These are phyloP conservation scores for Lasiosphaeria miniovina DNA, from an alignment of 495 filamentous ascomycete species.

Conservation along the genomic window DNA sequence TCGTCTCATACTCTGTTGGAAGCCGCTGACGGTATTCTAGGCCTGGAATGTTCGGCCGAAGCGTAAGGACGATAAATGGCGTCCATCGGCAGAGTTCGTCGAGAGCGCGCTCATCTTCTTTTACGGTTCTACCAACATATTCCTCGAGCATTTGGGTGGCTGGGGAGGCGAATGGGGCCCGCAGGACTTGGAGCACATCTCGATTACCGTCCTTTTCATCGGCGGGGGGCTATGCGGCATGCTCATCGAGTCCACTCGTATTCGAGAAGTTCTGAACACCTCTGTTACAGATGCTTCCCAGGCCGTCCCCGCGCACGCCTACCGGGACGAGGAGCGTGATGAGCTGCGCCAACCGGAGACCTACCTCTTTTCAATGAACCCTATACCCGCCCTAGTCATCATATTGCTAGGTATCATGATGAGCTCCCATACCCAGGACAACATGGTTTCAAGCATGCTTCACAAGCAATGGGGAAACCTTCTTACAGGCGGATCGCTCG, in stretches of 20 bases:
- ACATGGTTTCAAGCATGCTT: constrained; percentile 84
- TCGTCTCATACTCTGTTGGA: not conserved
- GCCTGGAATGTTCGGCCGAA: constrained; percentile 87
- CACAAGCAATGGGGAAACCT: constrained; percentile 94
- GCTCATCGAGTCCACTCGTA: constrained; percentile 76
- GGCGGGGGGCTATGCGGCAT: constrained; percentile 94
- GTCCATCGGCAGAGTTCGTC: constrained; percentile 81
- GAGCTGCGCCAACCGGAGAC: constrained; percentile 58
- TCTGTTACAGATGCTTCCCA: constrained; percentile 47
- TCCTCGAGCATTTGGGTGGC: constrained; percentile 80
- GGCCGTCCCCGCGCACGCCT: constrained; percentile 28
- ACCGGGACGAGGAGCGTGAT: constrained; percentile 45
- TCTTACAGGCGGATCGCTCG: constrained; percentile 74
- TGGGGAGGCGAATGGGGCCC: constrained; percentile 69
- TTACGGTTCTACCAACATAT: constrained; percentile 88
- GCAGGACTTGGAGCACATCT: constrained; percentile 86
- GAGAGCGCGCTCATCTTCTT: constrained; percentile 86
- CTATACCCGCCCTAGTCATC: constrained; percentile 82
- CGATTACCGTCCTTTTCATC: constrained; percentile 91
- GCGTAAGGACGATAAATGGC: constrained; percentile 56
- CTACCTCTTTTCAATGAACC: constrained; percentile 80
- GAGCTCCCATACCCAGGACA: constrained; percentile 83
- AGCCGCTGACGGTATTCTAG: constrained; percentile 30
- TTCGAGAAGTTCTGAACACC: constrained; percentile 69
- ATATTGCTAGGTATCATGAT: constrained; percentile 90